phyloP scores from a whole-genome alignment of 805 yeast genomes.

The Metschnikowia orientalis region DNA sequence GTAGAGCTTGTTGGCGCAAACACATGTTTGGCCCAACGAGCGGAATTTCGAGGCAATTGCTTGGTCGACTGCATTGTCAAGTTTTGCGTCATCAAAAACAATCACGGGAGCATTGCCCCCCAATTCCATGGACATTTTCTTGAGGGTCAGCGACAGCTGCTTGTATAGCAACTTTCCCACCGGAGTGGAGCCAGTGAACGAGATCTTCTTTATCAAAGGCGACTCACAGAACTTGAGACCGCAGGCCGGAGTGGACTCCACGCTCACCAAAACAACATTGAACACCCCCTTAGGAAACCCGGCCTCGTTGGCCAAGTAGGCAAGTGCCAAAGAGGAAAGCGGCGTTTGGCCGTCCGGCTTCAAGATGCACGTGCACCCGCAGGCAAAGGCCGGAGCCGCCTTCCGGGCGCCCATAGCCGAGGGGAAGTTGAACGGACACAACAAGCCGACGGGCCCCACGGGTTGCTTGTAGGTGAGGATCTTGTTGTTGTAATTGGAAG shows the following conservation, averaged over 20 bases:
- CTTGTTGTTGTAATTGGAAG: conserved; percentile 47
- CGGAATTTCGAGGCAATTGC: conserved; percentile 66
- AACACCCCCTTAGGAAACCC: conserved; percentile 58
- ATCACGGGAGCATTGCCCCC: conserved; percentile 83
- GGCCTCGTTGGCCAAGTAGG: conserved; percentile 50
- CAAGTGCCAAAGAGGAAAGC: conserved; percentile 54
- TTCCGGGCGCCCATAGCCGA: conserved; percentile 64
- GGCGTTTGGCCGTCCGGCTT: conserved; percentile 65
- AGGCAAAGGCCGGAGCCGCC: conserved; percentile 62
- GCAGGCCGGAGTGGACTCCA: conserved; percentile 47
- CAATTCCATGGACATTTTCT: conserved; percentile 67
- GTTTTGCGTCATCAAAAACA: conserved; percentile 68
- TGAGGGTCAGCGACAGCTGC: conserved; percentile 58
- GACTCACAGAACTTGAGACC: conserved; percentile 52
- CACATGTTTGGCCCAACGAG: conserved; percentile 78
- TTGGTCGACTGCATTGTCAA: conserved; percentile 63
- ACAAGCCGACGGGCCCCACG: conserved; percentile 59
- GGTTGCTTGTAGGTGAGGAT: conserved; percentile 55
- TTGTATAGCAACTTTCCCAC: conserved; percentile 65
- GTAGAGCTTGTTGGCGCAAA: conserved; percentile 70
- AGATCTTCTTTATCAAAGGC: conserved; percentile 55
- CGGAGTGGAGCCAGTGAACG: conserved; percentile 76
- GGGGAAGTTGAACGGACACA: conserved; percentile 69
- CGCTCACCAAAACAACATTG: conserved; percentile 46
- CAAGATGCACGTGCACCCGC: conserved; percentile 56